Base-by-base conservation (phyloP, 1,139 yeast genomes). In the Wickerhamiella infanticola region DNA sequence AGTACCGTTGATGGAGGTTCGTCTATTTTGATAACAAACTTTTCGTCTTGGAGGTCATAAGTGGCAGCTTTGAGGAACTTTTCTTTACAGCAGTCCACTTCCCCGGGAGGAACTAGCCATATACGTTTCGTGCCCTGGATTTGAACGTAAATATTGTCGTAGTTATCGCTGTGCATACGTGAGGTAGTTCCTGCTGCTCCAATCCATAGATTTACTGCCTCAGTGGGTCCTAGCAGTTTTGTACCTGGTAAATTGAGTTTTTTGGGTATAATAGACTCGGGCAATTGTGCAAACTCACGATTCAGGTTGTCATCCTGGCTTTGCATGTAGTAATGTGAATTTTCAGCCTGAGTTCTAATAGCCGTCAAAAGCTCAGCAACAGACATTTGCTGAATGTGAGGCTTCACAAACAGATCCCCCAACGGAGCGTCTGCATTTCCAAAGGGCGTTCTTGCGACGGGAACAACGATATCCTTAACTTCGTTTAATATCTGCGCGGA, bases 391-490 rank as follows among this genome's bases (percentile, higher is more conserved):
- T 48, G 45, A 3, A 55, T 46, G 43, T 55, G 54, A 2, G 69
- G 69, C 49, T 63, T 58, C 24, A 63, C 63, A 51, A 65, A 60
- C 29, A 52, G 44, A 9, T 44, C 48, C 23, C 56, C 61, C 4
- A 61, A 47, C 1, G 68, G 68, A 5, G 68, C 53, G 44, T 65
- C 69, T 2, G 69, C 69, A 43, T 62, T 60, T 4, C 69, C 69
- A 24, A 50, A 43, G 5, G 68, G 68, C 0, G 69, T 65, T 36
- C 57, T 58, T 0, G 69, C 68, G 1, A 65, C 62, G 7, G 33
- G 11, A 7, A 29, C 33, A 7, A 7, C 33, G 33, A 11, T 29
- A 11, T 7, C 33, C 11, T 7, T 11, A 2, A 29, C 9, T 11
- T 29, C 33, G 11, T 7, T 29, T 7, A 29, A 11, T 7, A 29